Evolutionary conservation across 345 rosid genomes (phyloP), one percentile per base, ranked within the genome.

Genomic region (Gossypium rotundifolium): DNA sequence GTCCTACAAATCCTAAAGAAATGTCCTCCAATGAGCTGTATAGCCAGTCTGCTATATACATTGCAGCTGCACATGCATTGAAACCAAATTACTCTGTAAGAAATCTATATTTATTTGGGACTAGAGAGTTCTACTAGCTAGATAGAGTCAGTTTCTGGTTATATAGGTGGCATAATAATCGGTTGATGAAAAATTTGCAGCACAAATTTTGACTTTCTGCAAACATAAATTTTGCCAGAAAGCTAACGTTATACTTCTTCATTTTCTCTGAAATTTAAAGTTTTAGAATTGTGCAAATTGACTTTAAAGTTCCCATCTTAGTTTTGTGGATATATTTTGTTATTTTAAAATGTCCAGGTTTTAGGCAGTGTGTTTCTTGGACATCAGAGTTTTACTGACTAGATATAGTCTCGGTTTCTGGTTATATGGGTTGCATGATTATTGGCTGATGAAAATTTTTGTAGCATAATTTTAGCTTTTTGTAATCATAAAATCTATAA

Each of bases 1-100:
- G 90, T 73, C 78, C 88, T 55, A 75, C 83, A 27, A 88, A 81
- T 74, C 79, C 88, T 57, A 90, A 88, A 75, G 92, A 93, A 58
- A 82, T 93, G 79, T 84, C 94, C 59, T 96, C 92, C 3, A 88
- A 89, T 88, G 99, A 96, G 83, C 81, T 93, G 77, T 96, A 96
- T 75, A 86, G 97, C 85, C 99, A 96, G 78, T 96, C 99, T 68
- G 98, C 99, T 59, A 86, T 96, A 78, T 96, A 93, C 77, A 96
- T 96, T 79, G 98, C 98, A 55, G 94, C 97, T 84, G 99, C 99
- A 77, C 99, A 96, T 86, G 93, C 99, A 12, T 73, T 96, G 81
- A 96, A 91, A 83, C 98, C 99, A 81, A 93, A 87, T 84, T 95
- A 95, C 78, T 93, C 98, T 11, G 99, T 67, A 23, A 67, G 54